Evolutionary conservation across 805 yeast genomes (phyloP), one percentile per base, ranked within the genome.

Genomic region (Wickerhamia fluorescens): DNA sequence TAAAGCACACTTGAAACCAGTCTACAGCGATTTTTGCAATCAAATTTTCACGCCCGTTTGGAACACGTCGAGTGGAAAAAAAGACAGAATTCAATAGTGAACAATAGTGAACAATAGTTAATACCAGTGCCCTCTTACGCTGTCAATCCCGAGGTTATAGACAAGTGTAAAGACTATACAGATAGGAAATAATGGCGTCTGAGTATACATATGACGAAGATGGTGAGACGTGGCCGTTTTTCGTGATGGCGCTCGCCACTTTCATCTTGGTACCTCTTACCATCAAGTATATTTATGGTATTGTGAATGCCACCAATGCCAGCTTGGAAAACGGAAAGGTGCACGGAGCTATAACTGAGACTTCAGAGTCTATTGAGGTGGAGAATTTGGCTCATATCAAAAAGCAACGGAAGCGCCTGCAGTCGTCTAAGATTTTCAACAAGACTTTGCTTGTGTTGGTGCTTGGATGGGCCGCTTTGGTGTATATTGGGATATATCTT

Each of bases 171-270:
- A n/a, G n/a, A n/a, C n/a, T n/a, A n/a, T n/a, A n/a, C n/a, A n/a
- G n/a, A n/a, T n/a, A n/a, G n/a, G n/a, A n/a, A 24, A 26, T 22
- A 21, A 59, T 59, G 66, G 63, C 61, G 20, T 58, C 67, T 23
- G 62, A 78, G 45, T 82, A 81, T 55, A 75, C 77, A 23, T 87
- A 87, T 54, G 96, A 87, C 60, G 96, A 87, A 52, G 75, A 75
- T 37, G 78, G 88, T 28, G 92, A 84, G 45, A 85, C 92, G 2
- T 87, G 96, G 95, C 96, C 96, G 23, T 86, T 78, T 52, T 88
- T 88, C 48, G 72, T 81, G 29, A 53, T 83, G 47, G 87, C 96
- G 3, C 58, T 84, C 28, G 56, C 81, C 29, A 61, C 82, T 15
- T 72, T 82, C 35, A 71, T 76, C 12, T 64, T 84, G 35, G 51